Evolutionary conservation across 1,139 yeast genomes (phyloP).

Genomic region (Scheffersomyces insectosa): DNA sequence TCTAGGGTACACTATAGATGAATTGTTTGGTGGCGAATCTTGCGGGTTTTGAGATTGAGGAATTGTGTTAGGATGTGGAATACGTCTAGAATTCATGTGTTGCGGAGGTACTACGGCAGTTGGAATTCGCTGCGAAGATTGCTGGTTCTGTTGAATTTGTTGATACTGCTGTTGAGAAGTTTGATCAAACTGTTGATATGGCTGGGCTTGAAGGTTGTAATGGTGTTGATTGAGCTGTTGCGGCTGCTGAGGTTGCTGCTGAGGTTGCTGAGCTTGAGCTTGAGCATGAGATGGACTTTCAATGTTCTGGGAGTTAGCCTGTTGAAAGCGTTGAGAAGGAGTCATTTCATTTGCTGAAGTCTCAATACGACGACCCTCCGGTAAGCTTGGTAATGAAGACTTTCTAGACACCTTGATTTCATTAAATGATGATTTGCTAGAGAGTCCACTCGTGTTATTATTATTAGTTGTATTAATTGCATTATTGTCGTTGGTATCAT

Average conservation of each 20-base stretch:
- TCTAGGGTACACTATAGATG: slow-evolving; percentile 1
- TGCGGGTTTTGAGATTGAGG: slow-evolving; percentile 4
- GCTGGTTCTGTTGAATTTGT: slow-evolving; percentile 3
- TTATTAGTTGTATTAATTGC: too few species aligned
- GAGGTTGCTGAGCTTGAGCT: not conserved
- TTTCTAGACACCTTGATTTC: slow-evolving; percentile 1
- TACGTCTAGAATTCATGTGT: slow-evolving; percentile 21
- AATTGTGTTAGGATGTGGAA: slow-evolving; percentile 2
- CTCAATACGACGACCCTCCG: slow-evolving; percentile 5
- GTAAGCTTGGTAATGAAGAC: slow-evolving; percentile 7
- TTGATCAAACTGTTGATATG: not conserved
- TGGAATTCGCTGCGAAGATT: slow-evolving; percentile 11
- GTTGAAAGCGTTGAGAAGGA: too few species aligned
- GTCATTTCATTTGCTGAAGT: slow-evolving; percentile 1
- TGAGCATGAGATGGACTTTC: not conserved
- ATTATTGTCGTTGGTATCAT: too few species aligned
- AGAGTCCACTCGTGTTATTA: too few species aligned
- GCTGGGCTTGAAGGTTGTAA: slow-evolving; percentile 5
- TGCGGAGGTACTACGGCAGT: slow-evolving; percentile 30
- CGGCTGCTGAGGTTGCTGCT: not conserved
- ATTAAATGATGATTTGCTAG: too few species aligned
- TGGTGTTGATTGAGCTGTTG: slow-evolving; percentile 1
- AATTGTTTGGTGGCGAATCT: slow-evolving; percentile 1
- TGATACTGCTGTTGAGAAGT: slow-evolving; percentile 3
- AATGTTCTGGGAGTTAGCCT: too few species aligned